These are phyloP conservation scores for Cystobasidium tubakii DNA, from an alignment of 768 basidiomycete species.

Conservation along the genomic window DNA sequence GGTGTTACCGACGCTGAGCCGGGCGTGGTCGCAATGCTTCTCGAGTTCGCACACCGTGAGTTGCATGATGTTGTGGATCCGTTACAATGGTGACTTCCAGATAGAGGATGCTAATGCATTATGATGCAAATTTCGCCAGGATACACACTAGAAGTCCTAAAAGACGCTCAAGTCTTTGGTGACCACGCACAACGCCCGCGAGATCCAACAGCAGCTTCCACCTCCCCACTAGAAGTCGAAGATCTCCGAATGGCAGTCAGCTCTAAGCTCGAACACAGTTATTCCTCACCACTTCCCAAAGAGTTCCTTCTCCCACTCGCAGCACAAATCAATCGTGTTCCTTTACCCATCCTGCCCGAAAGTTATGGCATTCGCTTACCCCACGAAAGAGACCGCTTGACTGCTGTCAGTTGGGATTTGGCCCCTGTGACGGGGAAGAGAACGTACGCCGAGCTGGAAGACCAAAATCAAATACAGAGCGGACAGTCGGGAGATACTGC, in stretches of 20 bases:
- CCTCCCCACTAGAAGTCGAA: slow-evolving; percentile 40
- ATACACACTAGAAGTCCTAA: slow-evolving; percentile 52
- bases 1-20: slow-evolving; percentile 52
- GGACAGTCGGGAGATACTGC: neutral
- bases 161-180: slow-evolving; percentile 49
- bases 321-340: slow-evolving; percentile 50
- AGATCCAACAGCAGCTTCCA: neutral
- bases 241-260: slow-evolving; percentile 52
- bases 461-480: neutral
- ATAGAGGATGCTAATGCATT: neutral
- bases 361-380: slow-evolving; percentile 52
- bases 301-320: slow-evolving; percentile 53
- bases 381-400: slow-evolving; percentile 49
- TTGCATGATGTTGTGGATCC: neutral
- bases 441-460: slow-evolving; percentile 50
- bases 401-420: slow-evolving; percentile 51
- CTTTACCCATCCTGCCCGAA: slow-evolving; percentile 51
- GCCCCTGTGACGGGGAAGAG: slow-evolving; percentile 58
- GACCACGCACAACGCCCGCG: slow-evolving; percentile 50
- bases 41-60: slow-evolving; percentile 53
- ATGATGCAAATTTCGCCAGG: slow-evolving; percentile 44
- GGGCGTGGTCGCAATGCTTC: slow-evolving; percentile 52
- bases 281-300: slow-evolving; percentile 50
- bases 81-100: neutral
- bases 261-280: slow-evolving; percentile 49